Conservation (phyloP, 2,329 filamentous ascomycete genomes). For the Diaporthe capsici region DNA sequence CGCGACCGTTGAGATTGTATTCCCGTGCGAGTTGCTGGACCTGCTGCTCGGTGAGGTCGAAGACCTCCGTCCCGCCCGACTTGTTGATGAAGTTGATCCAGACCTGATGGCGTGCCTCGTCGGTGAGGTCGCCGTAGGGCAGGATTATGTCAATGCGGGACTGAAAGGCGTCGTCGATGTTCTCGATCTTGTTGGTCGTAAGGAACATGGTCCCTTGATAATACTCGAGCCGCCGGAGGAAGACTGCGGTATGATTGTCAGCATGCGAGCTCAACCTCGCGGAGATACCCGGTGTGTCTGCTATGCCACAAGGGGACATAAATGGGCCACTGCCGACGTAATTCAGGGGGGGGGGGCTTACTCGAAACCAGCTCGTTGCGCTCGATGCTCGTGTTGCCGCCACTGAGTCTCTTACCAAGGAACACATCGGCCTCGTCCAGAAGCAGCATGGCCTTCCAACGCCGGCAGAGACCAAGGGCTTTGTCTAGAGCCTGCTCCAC, state of each 20-base stretch:
- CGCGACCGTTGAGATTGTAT: constrained; percentile 61
- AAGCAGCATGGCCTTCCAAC: constrained; percentile 60
- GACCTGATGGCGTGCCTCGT: constrained; percentile 49
- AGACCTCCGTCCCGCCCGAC: constrained; percentile 47
- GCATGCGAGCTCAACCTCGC: too few relatives aligned
- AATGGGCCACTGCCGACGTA: too few relatives aligned
- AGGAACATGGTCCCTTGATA: constrained; percentile 55
- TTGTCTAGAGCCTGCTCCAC: constrained; percentile 52
- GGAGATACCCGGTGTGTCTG: too few relatives aligned
- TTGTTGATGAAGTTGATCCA: constrained; percentile 54
- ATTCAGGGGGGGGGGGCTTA: too few relatives aligned
- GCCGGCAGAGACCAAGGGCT: constrained; percentile 52
- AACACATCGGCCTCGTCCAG: constrained; percentile 61
- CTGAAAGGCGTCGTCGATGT: constrained; percentile 54
- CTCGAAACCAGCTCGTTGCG: constrained; percentile 56
- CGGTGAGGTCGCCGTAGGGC: constrained; percentile 50
- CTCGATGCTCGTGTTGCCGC: constrained; percentile 47
- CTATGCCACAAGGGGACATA: too few relatives aligned
- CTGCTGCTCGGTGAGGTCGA: constrained; percentile 49
- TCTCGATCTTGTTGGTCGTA: constrained; percentile 53
- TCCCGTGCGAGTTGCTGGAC: constrained; percentile 53
- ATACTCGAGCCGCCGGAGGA: constrained; percentile 52
- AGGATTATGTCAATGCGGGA: constrained; percentile 53
- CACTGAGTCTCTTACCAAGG: constrained; percentile 51
- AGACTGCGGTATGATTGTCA: constrained; percentile 40